Base-by-base conservation (phyloP, 139 green algal genomes). In the Eudorina sp. region DNA sequence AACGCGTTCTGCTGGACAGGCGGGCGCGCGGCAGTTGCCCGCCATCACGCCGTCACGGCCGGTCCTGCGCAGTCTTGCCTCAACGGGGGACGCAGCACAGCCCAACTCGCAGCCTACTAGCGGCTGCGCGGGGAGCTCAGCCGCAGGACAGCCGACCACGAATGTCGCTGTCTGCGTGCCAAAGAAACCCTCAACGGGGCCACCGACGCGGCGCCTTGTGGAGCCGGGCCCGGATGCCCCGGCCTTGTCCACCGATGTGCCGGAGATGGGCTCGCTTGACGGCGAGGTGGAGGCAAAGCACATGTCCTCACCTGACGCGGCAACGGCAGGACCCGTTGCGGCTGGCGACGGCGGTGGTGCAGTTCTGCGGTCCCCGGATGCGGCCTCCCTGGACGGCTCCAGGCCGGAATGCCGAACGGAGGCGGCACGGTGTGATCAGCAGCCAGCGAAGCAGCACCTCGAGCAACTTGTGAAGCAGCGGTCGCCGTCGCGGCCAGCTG, bases 181-280 rank as follows among this genome's bases (percentile, higher is more conserved):
- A 3, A 48, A 40, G 34, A 87, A 87, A 36, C 62, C 64, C 5
- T 87, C 64, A 5, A 11, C 81, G 6, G 81, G 81, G 19, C 81
- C 81, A 45, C 81, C 81, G 29, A 87, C 62, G 21, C 45, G 81
- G 81, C 81, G 38, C 16, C 7, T 68, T 31, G 27, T 75, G 36
- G 58, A 78, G 7, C 81, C 29, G 14, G 34, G 21, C 43, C 1
- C 1, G 9, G 40, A 73, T 2, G 53, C 27, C 11, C 27, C 60
- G 4, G 40, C 18, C 16, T 46, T 41, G 0, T 86, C 45, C 0
- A 45, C 60, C 18, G 80, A 86, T 25, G 13, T 86, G n/a, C 80
- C 43, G 4, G 60, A 86, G 13, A 41, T n/a, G 0, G 80, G 19
- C 7, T 60, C 80, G 2, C 27, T 62, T 19, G 60, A 76, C n/a